Evolutionary conservation across 1,284 basidiomycete genomes (phyloP), one percentile per base, ranked within the genome.

Genomic region (Tylopilus sp.): DNA sequence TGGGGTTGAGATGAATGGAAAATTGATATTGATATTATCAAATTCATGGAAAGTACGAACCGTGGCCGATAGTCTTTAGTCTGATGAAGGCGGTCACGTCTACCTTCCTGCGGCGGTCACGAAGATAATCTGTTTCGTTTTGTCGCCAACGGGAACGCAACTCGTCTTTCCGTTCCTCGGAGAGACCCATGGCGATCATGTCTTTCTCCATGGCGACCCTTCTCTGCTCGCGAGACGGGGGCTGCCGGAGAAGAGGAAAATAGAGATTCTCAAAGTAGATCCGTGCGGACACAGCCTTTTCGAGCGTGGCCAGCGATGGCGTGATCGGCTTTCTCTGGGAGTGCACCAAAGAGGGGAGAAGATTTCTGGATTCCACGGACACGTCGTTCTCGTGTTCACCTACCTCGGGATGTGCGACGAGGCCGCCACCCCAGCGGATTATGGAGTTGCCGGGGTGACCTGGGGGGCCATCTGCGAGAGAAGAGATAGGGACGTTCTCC

Each of bases 261-360:
- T 98, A 99, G 39, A 94, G 78, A 61, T 95, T 96, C 75, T 99
- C 95, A 69, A 98, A 97, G 77, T 86, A 97, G 68, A 98, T 92
- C 64, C 92, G 86, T 44, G 89, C 84, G 11, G 93, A 87, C 41
- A 94, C 92, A 46, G 93, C 91, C 66, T 89, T 93, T 70, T 98
- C 95, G 62, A 98, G 75, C 15, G 96, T 97, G 39, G 85, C 78
- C 42, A 98, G 76, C 42, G 92, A 93, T 21, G 93, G 92, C 12
- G 78, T 82, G 61, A 95, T 84, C 45, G 73, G 71, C 61, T 75
- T 80, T 58, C 70, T 72, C 48, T 67, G 61, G 6, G 61, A 55
- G 1, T n/a, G 51, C 3, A 50, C 53, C 0, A 63, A 56, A 53
- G 59, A 58, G 48, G 61, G 49, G 15, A 60, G 39, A 25, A 37